Base-by-base conservation (phyloP, 805 yeast species). In the Monosporozyma siamensis region DNA sequence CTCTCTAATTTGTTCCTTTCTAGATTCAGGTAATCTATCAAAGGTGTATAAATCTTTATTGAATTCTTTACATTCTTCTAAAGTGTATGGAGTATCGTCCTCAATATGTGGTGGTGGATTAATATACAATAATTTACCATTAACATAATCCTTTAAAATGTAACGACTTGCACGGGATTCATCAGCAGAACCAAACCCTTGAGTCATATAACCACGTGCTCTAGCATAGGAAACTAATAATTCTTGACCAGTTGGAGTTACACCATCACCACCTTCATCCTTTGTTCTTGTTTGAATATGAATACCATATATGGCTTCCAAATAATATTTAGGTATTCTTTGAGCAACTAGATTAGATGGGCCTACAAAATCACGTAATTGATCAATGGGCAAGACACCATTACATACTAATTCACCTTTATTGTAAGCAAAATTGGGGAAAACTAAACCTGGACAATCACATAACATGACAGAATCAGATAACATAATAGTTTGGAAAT, bases 361-460 rank as follows among this genome's bases (percentile, higher is more conserved):
- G 2, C 95, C 94, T 8, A 90, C 80, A 60, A 77, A 79, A 58
- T 92, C 99, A 58, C 97, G 76, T 48, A 92, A 71, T 65, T 92
- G 98, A 66, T 92, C 98, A 54, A 92, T 92, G 17, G 99, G 99
- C 44, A 92, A 72, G n/a, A 92, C 95, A 73, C 99, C 99, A 58
- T 88, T 86, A 68, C 97, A 88, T 1, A 92, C 98, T 56, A 92
- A 74, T 55, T 92, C 99, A 53, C 95, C 97, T 57, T 88, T 89
- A 20, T 96, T 85, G 60, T 84, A 85, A 6, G 97, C 97, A 61
- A 92, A 92, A 57, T 90, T 92, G 20, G 99, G 98, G 70, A 92
- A 92, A 14, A 92, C 99, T 48, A 92, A 72, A 74, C 99, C 99
- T 2, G 99, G 99, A 71, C 99, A 92, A 72, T 92, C 99, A 66